A percentile compares a stretch with the other conserved stretches of the same genome.
phyloP scores from a whole-genome alignment of 2,329 filamentous ascomycete genomes.

The Colletotrichum neosansevieriae region DNA sequence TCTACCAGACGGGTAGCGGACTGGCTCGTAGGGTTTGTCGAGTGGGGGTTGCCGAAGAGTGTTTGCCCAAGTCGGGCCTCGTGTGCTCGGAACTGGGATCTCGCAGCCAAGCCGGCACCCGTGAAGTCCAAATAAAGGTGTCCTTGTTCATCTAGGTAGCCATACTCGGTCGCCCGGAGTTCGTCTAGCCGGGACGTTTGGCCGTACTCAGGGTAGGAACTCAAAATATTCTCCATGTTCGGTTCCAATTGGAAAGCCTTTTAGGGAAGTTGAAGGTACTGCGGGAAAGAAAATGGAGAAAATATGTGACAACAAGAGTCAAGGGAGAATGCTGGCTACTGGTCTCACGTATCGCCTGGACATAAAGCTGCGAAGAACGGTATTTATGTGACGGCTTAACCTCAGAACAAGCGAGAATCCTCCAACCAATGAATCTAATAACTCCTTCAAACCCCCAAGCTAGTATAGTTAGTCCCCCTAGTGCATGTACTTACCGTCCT shows the following conservation, averaged over 20 bases:
- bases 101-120: conserved; percentile 52
- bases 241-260: no score
- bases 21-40: conserved; percentile 52
- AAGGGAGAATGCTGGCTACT: background rate
- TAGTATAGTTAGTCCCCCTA: background rate
- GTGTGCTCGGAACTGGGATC: conserved; percentile 49
- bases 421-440: background rate
- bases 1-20: conserved; percentile 51
- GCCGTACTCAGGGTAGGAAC: conserved; percentile 50
- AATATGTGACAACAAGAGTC: background rate
- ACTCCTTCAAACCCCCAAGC: background rate
- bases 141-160: conserved; percentile 51
- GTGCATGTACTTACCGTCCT: background rate
- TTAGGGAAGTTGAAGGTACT: background rate
- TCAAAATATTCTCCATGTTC: conserved; percentile 34
- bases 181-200: conserved; percentile 48
- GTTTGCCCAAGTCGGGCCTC: conserved; percentile 45
- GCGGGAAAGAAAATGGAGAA: background rate
- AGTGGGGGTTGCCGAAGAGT: conserved; percentile 56
- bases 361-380: background rate
- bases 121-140: conserved; percentile 58
- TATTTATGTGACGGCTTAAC: background rate
- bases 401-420: conserved; percentile 3
- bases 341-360: background rate
- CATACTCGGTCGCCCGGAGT: conserved; percentile 50